These are phyloP conservation scores for Suillus brevipes DNA, from an alignment of 768 basidiomycete genomes.

Conservation along the genomic window DNA sequence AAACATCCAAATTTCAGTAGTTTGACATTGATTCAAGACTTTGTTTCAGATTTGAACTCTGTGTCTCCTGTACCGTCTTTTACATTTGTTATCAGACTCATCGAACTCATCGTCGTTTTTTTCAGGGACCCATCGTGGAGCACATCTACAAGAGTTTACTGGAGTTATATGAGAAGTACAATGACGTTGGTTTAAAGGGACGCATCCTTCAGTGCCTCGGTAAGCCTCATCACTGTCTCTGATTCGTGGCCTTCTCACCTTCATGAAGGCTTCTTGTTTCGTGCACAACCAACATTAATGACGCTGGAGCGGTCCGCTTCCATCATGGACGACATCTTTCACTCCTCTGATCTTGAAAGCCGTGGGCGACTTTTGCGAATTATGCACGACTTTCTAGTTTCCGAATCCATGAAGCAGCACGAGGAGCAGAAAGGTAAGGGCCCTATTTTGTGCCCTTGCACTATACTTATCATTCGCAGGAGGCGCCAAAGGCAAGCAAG, in stretches of 20 bases:
- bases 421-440: slow-evolving; percentile 64
- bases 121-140: slow-evolving; percentile 72
- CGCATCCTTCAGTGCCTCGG: slow-evolving; percentile 86
- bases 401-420: slow-evolving; percentile 78
- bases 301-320: slow-evolving; percentile 71
- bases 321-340: slow-evolving; percentile 91
- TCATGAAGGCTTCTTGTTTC: slow-evolving; percentile 79
- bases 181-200: slow-evolving; percentile 57
- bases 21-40: slow-evolving; percentile 57
- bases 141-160: slow-evolving; percentile 78
- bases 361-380: slow-evolving; percentile 78
- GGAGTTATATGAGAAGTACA: slow-evolving; percentile 67
- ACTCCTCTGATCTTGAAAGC: slow-evolving; percentile 67
- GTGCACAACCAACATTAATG: slow-evolving; percentile 90
- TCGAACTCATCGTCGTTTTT: background rate
- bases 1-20: background rate
- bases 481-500: slow-evolving; percentile 23
- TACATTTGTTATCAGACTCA: slow-evolving; percentile 8
- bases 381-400: slow-evolving; percentile 87
- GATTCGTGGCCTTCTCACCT: background rate
- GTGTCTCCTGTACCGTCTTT: background rate
- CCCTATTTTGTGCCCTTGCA: background rate
- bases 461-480: slow-evolving; percentile 10
- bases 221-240: slow-evolving; percentile 32
- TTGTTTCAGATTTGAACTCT: slow-evolving; percentile 51